Conservation (phyloP, 164 flowering plant genomes). For the Stephania japonica region DNA sequence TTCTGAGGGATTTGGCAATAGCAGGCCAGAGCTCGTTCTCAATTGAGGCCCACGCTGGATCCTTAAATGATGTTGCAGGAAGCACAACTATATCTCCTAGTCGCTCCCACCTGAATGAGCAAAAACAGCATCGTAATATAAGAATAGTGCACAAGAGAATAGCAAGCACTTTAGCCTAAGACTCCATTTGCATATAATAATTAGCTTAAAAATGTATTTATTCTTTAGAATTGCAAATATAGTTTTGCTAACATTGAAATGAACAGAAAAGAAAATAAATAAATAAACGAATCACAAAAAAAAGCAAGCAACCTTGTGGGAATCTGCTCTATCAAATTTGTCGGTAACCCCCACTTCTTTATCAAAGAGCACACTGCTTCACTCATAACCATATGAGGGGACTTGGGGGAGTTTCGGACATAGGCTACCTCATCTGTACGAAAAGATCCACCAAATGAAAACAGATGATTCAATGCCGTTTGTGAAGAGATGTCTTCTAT, state of each 20-base stretch:
- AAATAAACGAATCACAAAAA: not conserved
- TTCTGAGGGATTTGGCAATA: slow-evolving; percentile 62
- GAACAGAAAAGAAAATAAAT: not conserved
- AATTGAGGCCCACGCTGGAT: slow-evolving; percentile 64
- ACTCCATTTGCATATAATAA: no score
- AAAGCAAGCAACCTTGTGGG: slow-evolving; percentile 60
- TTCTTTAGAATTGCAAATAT: no score
- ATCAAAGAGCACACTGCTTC: slow-evolving; percentile 60
- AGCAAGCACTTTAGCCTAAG: no score
- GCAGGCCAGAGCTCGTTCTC: slow-evolving; percentile 68
- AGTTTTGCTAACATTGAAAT: no score
- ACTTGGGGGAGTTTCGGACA: slow-evolving; percentile 39
- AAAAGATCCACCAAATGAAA: slow-evolving; percentile 48
- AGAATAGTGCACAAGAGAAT: slow-evolving; percentile 5
- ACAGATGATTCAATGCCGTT: slow-evolving; percentile 40
- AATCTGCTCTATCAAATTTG: slow-evolving; percentile 55
- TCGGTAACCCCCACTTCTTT: slow-evolving; percentile 42
- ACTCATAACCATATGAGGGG: slow-evolving; percentile 58
- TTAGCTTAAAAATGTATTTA: not conserved
- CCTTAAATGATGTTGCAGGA: slow-evolving; percentile 69
- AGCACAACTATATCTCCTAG: slow-evolving; percentile 89
- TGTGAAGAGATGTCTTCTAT: slow-evolving; percentile 27
- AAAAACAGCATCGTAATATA: not conserved
- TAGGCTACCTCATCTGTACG: slow-evolving; percentile 38
- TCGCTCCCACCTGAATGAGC: slow-evolving; percentile 68